Evolutionary conservation across 345 rosid genomes (phyloP).

Genomic region (Physaria fendleri): DNA sequence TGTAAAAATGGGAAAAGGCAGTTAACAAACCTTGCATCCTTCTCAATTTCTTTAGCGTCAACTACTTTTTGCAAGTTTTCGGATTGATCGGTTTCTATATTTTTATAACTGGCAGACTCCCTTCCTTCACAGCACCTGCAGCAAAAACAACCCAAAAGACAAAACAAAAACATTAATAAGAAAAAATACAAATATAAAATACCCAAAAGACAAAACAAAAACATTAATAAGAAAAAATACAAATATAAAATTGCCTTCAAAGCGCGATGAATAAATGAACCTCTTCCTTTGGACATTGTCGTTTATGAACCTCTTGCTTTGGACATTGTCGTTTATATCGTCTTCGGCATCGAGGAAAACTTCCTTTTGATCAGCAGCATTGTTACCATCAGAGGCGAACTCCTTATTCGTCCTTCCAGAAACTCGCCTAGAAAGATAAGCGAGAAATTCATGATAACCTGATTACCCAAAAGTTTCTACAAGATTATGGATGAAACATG

Average conservation of each 20-base stretch:
- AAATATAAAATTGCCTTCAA: not conserved
- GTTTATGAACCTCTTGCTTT: not conserved
- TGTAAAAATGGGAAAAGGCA: not conserved
- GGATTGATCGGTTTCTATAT: not conserved
- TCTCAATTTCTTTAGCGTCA: not conserved
- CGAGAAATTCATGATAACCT: not conserved
- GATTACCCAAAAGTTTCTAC: not conserved
- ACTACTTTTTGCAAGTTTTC: not conserved
- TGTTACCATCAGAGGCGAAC: not conserved
- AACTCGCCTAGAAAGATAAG: not conserved
- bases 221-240: not conserved
- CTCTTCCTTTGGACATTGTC: constrained; percentile 3
- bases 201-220: not conserved
- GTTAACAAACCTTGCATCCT: not conserved
- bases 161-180: not conserved
- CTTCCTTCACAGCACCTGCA: not conserved
- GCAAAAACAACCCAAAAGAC: not conserved
- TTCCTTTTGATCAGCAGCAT: not conserved
- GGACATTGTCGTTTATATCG: not conserved
- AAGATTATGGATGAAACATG: not conserved
- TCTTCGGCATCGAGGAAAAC: not conserved
- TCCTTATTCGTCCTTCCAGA: not conserved
- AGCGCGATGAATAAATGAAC: not conserved
- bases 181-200: not conserved
- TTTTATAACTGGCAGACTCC: not conserved